Conservation (phyloP, 257 asterid species). For the Catharanthus roseus region DNA sequence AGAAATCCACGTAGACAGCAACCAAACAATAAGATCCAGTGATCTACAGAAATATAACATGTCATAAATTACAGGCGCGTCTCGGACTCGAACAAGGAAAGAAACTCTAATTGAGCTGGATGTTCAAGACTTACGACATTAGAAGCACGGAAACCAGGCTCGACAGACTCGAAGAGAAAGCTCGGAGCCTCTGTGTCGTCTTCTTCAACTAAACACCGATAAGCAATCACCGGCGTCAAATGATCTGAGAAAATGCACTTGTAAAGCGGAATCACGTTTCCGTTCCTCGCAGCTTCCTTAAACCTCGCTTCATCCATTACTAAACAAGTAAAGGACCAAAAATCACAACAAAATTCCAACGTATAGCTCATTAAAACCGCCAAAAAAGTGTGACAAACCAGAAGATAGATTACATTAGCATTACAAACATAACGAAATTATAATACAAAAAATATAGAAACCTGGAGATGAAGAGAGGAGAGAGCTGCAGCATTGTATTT, state of each 20-base stretch:
- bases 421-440: background rate
- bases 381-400: background rate
- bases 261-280: slow-evolving; percentile 67
- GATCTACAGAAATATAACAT: background rate
- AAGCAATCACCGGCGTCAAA: slow-evolving; percentile 87
- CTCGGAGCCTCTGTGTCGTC: slow-evolving; percentile 91
- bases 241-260: slow-evolving; percentile 84
- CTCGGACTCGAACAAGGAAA: background rate
- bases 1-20: background rate
- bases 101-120: background rate
- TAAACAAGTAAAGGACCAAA: slow-evolving; percentile 17
- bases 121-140: slow-evolving; percentile 46
- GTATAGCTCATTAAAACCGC: background rate
- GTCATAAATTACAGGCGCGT: too few species aligned
- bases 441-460: slow-evolving; percentile 8
- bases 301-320: slow-evolving; percentile 57
- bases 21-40: background rate
- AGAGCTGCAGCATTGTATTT: slow-evolving; percentile 39
- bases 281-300: slow-evolving; percentile 51
- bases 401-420: background rate
- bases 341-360: background rate
- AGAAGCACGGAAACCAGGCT: slow-evolving; percentile 60
- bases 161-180: slow-evolving; percentile 82
- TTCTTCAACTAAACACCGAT: slow-evolving; percentile 87
- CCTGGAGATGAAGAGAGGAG: slow-evolving; percentile 36